Base-by-base conservation (phyloP, 169 alveolate species). In the Cryptosporidium canis region DNA sequence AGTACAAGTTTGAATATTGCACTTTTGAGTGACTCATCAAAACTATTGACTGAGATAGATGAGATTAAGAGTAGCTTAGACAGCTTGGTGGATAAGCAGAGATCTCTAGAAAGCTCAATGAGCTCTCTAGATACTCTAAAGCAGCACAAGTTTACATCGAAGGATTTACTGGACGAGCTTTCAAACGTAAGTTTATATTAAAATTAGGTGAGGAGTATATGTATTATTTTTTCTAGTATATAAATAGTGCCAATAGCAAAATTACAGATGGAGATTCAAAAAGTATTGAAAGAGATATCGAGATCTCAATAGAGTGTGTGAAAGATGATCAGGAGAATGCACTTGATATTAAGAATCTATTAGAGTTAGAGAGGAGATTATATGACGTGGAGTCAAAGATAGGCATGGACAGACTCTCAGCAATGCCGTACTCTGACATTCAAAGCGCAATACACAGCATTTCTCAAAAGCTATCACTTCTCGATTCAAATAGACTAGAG, bases 341-440 rank as follows among this genome's bases (percentile, higher is more conserved):
- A 21, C 58, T 91, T 33, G 91, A 91, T 27, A 67, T 83, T 18
- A 61, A 64, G 14, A 83, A 91, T 83, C 67, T 91, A 3, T 65
- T 91, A 47, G 90, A 51, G 33, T 53, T 91, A 33, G 94, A 91
- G 41, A 85, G 91, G 63, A 85, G 91, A 83, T 67, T 91, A 61
- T 64, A 85, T 48, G 65, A 83, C 31, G 45, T 91, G 21, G 94
- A 91, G 67, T 90, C 91, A 16, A 68, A 48, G 47, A 66, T 91
- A 41, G 94, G 94, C 9, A 64, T 91, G 21, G 92, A 91, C 27
- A 82, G 85, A 67, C 90, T 91, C 67, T 70, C 92, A 18, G 68
- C 83, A 71, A 83, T 91, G 83, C 94, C 94, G 3, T 91, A 91
- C 58, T 84, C 83, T 72, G 94, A 91, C 45, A 72, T 91, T 29